Evolutionary conservation across 768 basidiomycete species (phyloP), one percentile per base, ranked within the genome.

Genomic region (Mycena polygramma): DNA sequence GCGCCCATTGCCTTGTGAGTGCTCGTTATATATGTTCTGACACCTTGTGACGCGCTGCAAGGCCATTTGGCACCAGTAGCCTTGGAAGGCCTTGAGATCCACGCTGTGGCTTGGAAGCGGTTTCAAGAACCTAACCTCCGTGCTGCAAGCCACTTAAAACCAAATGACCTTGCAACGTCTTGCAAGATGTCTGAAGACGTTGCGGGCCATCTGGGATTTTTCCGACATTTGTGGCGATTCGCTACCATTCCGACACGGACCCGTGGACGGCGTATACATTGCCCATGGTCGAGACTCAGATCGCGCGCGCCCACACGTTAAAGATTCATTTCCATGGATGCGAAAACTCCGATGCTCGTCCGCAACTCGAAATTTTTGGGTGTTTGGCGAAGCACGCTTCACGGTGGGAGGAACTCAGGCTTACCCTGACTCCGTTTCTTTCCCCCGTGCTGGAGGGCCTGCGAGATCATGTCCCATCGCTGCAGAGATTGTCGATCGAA

Each of bases 261-360:
- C 45, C 45, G 19, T 9, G 6, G 11, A 11, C 41, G 14, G 7
- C 36, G 6, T 46, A 46, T 55, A n/a, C 66, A 0, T 24, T 68
- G 13, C 1, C 66, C 52, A 46, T 61, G 49, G n/a, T 68, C 26
- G n/a, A 63, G 22, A 45, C 61, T 0, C 68, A 63, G 17, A 51
- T 63, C 37, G 24, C 24, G n/a, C 55, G 55, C 20, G 62, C 62
- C 17, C 24, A 49, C 9, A 63, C 20, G 4, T 19, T 69, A 0
- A 57, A 39, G 26, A 57, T 69, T 10, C 53, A 58, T 19, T 69
- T 69, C n/a, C 43, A 51, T 48, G 53, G 61, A 11, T n/a, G 14
- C 22, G 9, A 57, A 14, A 6, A 6, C 4, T 2, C 8, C 2
- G 35, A 58, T 5, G 3, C 62, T 30, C 15, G 0, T 1, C 49